Percentiles rank a stretch among this genome's conserved stretches.
These are phyloP conservation scores for Wickerhamiella allomyrinae DNA, from an alignment of 805 yeast genomes.

Conservation along the genomic window DNA sequence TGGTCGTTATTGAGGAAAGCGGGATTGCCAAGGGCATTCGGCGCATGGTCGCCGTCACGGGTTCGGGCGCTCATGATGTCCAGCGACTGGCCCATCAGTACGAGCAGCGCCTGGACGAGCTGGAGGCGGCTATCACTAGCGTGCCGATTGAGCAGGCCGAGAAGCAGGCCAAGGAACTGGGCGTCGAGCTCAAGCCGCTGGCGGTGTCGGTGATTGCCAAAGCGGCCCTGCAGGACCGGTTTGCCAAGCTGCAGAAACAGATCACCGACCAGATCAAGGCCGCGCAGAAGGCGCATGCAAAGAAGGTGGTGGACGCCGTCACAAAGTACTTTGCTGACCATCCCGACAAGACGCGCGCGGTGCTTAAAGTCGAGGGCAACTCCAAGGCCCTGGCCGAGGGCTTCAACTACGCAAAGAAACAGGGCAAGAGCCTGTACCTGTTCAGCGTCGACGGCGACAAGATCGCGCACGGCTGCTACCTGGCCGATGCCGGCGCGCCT, in stretches of 20 bases:
- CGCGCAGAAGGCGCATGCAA: constrained; percentile 76
- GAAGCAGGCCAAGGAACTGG: constrained; percentile 63
- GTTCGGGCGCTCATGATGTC: constrained; percentile 77
- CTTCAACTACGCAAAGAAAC: constrained; percentile 44
- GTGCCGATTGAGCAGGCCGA: constrained; percentile 58
- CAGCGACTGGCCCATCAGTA: constrained; percentile 73
- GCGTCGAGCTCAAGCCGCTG: constrained; percentile 71
- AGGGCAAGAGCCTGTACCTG: constrained; percentile 18
- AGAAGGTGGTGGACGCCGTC: constrained; percentile 66
- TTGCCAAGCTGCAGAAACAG: constrained; percentile 65
- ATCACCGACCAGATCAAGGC: constrained; percentile 79
- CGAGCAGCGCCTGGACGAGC: constrained; percentile 41
- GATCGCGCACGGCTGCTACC: constrained; percentile 91
- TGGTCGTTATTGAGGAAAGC: constrained; percentile 81
- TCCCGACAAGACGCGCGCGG: constrained; percentile 42
- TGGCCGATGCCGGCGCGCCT: constrained; percentile 63
- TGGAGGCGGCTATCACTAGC: constrained; percentile 32
- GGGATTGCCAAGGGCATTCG: constrained; percentile 99
- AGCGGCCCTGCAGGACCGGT: constrained; percentile 57
- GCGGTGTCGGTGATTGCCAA: constrained; percentile 72
- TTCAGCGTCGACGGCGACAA: constrained; percentile 44
- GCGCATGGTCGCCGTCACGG: constrained; percentile 95
- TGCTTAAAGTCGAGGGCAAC: constrained; percentile 48
- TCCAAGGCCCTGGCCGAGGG: constrained; percentile 94
- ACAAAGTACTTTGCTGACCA: constrained; percentile 50